phyloP scores from a whole-genome alignment of 78 protist genomes.

The Dictyostelium discoideum region dicty_2.7 NC_007090.3:3818001-3818500 shows the following conservation, averaged over 20 bases:
- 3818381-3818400: background rate
- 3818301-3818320: no score
- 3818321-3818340: background rate
- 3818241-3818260: background rate
- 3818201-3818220: background rate
- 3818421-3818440: background rate
- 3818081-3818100: slow-evolving; percentile 7
- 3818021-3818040: slow-evolving; percentile 11
- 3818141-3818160: slow-evolving; percentile 39
- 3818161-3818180: slow-evolving; percentile 40
- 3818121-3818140: slow-evolving; percentile 6
- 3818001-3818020: background rate
- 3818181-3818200: slow-evolving; percentile 47
- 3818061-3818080: slow-evolving; percentile 15
- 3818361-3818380: background rate
- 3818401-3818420: background rate
- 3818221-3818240: background rate
- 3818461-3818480: background rate
- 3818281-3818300: no score
- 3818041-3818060: background rate
- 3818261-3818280: background rate
- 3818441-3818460: background rate
- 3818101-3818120: slow-evolving; percentile 1
- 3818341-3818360: background rate
- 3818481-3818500: background rate